Conservation (phyloP, 1,284 basidiomycete genomes). For the Heliocybe sulcata region DNA sequence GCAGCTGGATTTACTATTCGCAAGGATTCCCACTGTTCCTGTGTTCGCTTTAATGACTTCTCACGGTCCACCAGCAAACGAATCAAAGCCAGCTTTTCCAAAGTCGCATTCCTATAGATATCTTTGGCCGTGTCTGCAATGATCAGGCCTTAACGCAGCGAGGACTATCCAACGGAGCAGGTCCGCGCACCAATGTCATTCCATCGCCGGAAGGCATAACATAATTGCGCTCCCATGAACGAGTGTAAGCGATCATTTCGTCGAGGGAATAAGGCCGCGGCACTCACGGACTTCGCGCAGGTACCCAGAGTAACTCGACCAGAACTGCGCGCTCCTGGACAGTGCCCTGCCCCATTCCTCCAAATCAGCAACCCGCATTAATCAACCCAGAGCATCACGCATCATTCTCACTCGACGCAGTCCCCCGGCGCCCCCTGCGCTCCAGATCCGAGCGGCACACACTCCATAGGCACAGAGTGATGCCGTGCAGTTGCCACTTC, state of each 20-base stretch:
- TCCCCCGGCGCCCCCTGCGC: constrained; percentile 5
- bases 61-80: constrained; percentile 40
- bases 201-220: constrained; percentile 64
- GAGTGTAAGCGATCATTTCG: neutral
- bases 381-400: neutral
- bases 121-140: constrained; percentile 55
- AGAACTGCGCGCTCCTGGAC: constrained; percentile 69
- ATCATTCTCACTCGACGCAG: constrained; percentile 49
- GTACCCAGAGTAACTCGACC: constrained; percentile 80
- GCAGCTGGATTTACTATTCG: neutral
- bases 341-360: constrained; percentile 41
- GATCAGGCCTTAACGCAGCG: neutral
- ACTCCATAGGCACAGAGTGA: constrained; percentile 61
- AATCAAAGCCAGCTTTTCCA: constrained; percentile 47
- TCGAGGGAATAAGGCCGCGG: constrained; percentile 3
- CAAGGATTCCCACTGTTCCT: constrained; percentile 16
- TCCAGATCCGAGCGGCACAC: constrained; percentile 29
- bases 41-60: constrained; percentile 20
- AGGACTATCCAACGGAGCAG: neutral
- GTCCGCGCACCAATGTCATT: constrained; percentile 55
- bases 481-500: constrained; percentile 65
- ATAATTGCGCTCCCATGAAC: constrained; percentile 49
- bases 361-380: neutral
- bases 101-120: constrained; percentile 57
- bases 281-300: constrained; percentile 65